Base-by-base conservation (phyloP, 768 basidiomycete species). In the Russula ochroleuca region DNA sequence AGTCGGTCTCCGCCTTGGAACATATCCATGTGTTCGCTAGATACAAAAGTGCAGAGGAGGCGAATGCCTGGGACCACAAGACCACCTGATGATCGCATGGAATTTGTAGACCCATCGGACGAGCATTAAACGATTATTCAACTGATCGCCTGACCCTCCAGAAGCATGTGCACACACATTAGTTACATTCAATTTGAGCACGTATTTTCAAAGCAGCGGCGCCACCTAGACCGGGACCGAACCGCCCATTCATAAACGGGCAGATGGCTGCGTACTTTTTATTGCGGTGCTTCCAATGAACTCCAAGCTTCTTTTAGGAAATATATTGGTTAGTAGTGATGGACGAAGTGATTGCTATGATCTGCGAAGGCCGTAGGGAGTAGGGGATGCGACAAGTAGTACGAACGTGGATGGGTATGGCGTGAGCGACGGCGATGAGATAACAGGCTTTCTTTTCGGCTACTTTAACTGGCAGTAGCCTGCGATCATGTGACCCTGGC, bases 1-100 rank as follows among this genome's bases (percentile, higher is more conserved):
- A 94, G 69, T 93, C 90, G 64, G 84, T 94, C 35, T 87, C 83
- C 3, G 87, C 84, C 17, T 77, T 94, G 50, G 88, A 90, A 0
- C 92, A 94, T 72, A 81, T 89, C n/a, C 92, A 94, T 67, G 90
- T 94, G 35, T 94, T 94, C 72, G 91, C 89, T 8, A 79, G 82
- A 54, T 80, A 73, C 70, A 87, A 86, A 65, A 61, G 65, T 0
- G 58, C 63, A 1, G 73, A 73, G 63, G 73, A 73, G 63, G 73
- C 14, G 14, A 17, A 21, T 17, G 25, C 47, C 17, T 54, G 37
- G 58, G 13, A 49, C n/a, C 10, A 19, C 38, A n/a, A 47, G 43
- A 28, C 47, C 10, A 40, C 19, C 38, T 25, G n/a, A 17, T 59
- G 17, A 59, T 53, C 52, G 28, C 45, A 8, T 15, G 15, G 5